Base-by-base conservation (phyloP, 192 early-diverging fungal species). In the Gaertneriomyces sp. region DNA sequence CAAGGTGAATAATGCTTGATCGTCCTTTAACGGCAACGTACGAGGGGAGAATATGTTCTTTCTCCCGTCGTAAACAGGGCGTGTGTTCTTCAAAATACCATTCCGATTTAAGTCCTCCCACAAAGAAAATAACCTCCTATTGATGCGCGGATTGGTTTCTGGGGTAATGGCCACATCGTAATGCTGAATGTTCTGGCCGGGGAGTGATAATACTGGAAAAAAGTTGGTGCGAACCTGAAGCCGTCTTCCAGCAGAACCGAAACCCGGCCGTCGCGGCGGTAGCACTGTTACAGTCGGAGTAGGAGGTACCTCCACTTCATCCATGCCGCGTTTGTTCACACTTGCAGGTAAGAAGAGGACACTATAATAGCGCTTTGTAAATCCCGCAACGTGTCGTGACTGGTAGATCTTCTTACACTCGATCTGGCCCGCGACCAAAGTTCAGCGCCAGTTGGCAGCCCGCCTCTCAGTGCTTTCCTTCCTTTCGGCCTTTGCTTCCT, bases 41-140 rank as follows among this genome's bases (percentile, higher is more conserved):
- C 75, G 75, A 0, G 88, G 71, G 0, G 89, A 63, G 69, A 86
- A 96, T 5, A 93, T 74, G 42, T 89, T 90, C 64, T 88, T 86
- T 41, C 89, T 79, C 6, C 92, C 89, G 70, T 98, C 95, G 75
- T 84, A 98, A 4, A 96, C 87, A 52, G 90, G 82, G n/a, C 71
- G 66, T 38, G 82, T 75, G n/a, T 84, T 80, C 6, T 75, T 74
- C 6, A 93, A 78, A 6, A 76, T 80, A 20, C 79, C 78, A 16
- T 74, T 72, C 4, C 79, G 70, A 61, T 73, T 69, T 17, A 75
- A 33, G 7, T 65, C 63, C 19, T 86, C 82, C 75, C 89, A 87
- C 17, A 81, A 53, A 42, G 88, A 74, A 72, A 81, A 91, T 56
- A 93, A 68, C 6, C 84, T 72, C 6, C 90, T 69, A 61, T 90